phyloP scores from a whole-genome alignment of 164 flowering plant species.

The Tetrastigma voinierianum region DNA sequence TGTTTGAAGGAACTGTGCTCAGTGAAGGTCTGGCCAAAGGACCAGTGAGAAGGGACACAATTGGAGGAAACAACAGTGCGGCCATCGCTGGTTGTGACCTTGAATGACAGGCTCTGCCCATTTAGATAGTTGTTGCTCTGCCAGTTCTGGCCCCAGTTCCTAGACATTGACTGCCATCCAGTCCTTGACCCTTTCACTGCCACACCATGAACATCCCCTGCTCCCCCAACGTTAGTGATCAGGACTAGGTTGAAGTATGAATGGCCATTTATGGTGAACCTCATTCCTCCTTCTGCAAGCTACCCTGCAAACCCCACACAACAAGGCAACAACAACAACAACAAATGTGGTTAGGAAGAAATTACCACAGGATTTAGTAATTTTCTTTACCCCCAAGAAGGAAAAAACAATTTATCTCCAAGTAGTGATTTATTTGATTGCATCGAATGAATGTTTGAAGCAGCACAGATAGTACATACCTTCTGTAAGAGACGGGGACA shows the following conservation, averaged over 20 bases:
- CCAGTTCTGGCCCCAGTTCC: slow-evolving; percentile 20
- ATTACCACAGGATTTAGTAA: too few species aligned
- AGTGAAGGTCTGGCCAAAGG: slow-evolving; percentile 36
- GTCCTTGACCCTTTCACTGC: slow-evolving; percentile 8
- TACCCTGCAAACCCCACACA: slow-evolving; percentile 27
- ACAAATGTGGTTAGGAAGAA: too few species aligned
- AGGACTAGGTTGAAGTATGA: slow-evolving; percentile 37
- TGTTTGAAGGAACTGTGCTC: too few species aligned
- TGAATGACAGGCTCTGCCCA: slow-evolving; percentile 28
- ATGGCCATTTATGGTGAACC: slow-evolving; percentile 41
- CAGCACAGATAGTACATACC: not conserved
- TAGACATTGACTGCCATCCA: slow-evolving; percentile 7
- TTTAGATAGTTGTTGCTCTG: slow-evolving; percentile 7
- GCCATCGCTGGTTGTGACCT: slow-evolving; percentile 26
- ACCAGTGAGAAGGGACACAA: slow-evolving; percentile 30
- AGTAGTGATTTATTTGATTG: too few species aligned
- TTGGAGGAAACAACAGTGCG: slow-evolving; percentile 9
- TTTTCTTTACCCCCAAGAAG: too few species aligned
- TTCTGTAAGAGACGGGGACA: slow-evolving; percentile 8
- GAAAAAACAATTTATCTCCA: too few species aligned
- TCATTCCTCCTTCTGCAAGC: slow-evolving; percentile 32
- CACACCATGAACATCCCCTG: slow-evolving; percentile 20
- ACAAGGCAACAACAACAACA: too few species aligned
- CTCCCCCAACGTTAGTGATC: slow-evolving; percentile 39
- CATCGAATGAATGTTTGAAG: too few species aligned